Evolutionary conservation across 202 grass and related monocot species (phyloP).

Genomic region (Setaria viridis): DNA sequence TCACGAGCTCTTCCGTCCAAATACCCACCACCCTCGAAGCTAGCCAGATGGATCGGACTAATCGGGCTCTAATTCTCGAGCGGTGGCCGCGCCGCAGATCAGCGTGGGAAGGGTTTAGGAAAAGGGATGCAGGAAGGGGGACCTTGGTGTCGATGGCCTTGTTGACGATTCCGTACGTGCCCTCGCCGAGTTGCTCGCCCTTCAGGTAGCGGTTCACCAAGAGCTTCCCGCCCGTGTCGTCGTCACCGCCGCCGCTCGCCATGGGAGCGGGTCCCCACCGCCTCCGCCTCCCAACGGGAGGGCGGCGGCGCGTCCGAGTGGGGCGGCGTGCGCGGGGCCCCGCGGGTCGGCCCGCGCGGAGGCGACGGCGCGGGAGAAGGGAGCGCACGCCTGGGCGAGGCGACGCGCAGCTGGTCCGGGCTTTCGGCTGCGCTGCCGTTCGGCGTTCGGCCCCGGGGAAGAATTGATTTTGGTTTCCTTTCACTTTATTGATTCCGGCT

Average conservation of each 20-base stretch:
- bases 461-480: constrained; percentile 16
- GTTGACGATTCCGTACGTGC: constrained; percentile 94
- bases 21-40: constrained; percentile 24
- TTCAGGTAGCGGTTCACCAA: constrained; percentile 88
- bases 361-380: not conserved
- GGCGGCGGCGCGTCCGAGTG: constrained; percentile 7
- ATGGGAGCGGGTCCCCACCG: constrained; percentile 29
- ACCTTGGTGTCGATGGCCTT: constrained; percentile 96
- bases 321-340: not conserved
- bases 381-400: not conserved
- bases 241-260: constrained; percentile 62
- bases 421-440: constrained; percentile 31
- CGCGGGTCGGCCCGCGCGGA: not conserved
- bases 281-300: not conserved
- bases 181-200: constrained; percentile 86
- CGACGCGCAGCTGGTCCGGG: constrained; percentile 9
- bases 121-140: not conserved
- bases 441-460: constrained; percentile 38
- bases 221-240: constrained; percentile 61
- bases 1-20: not conserved
- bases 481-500: constrained; percentile 31
- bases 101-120: constrained; percentile 34
- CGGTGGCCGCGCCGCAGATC: constrained; percentile 32
- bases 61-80: constrained; percentile 7
- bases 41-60: not conserved